These are phyloP conservation scores for Crithidia thermophila DNA, from an alignment of 208 protist species.

Conservation along the genomic window DNA sequence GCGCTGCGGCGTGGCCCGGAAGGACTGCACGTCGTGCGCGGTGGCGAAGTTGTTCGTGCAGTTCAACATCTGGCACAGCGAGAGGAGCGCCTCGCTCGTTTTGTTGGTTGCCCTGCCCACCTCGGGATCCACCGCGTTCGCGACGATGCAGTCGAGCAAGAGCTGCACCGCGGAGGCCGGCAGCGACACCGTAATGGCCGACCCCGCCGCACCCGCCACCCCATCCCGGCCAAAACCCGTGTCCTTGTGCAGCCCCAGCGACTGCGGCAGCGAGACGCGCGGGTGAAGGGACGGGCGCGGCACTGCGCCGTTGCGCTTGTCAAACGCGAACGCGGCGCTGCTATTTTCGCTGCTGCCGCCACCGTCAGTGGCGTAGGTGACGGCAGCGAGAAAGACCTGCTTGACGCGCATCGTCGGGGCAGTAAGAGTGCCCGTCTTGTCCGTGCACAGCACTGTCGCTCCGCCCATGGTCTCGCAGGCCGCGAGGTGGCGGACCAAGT, in stretches of 20 bases:
- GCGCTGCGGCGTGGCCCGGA: conserved; percentile 22
- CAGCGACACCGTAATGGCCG: conserved; percentile 27
- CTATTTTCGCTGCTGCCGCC: background rate
- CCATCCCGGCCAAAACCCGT: background rate
- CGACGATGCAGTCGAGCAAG: conserved; percentile 66
- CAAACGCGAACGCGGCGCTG: background rate
- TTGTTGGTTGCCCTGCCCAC: conserved; percentile 60
- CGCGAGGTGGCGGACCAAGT: conserved; percentile 94
- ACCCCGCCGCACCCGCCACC: background rate
- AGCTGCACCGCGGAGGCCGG: conserved; percentile 36
- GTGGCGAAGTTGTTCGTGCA: conserved; percentile 9
- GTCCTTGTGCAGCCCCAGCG: background rate
- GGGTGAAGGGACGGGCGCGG: background rate
- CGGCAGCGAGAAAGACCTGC: conserved; percentile 49
- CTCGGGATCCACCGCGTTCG: conserved; percentile 66
- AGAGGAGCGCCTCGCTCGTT: conserved; percentile 70
- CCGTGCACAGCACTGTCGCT: conserved; percentile 93
- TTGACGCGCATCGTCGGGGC: conserved; percentile 91
- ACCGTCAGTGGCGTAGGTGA: conserved; percentile 20
- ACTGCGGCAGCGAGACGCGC: background rate
- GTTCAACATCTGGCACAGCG: conserved; percentile 27
- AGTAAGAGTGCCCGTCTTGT: conserved; percentile 96
- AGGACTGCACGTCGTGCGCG: conserved; percentile 14
- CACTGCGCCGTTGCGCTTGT: background rate
- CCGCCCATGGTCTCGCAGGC: conserved; percentile 98